These are phyloP conservation scores for Plectranthus barbatus DNA, from an alignment of 257 asterid species.

Conservation along the genomic window DNA sequence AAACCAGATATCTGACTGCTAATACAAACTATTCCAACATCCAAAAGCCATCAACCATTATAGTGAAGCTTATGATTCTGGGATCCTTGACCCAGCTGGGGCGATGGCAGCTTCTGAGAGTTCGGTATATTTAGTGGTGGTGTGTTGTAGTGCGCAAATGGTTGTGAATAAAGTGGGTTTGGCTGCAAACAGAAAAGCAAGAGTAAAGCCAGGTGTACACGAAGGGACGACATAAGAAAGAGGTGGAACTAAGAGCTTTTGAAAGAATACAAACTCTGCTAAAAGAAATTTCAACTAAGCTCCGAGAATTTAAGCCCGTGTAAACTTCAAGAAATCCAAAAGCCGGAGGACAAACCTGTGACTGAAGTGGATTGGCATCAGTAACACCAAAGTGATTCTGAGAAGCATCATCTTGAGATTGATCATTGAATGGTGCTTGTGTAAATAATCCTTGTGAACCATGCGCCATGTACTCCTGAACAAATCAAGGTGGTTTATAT, in stretches of 20 bases:
- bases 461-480: slow-evolving; percentile 86
- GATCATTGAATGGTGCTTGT: slow-evolving; percentile 76
- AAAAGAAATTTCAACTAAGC: not conserved
- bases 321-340: not conserved
- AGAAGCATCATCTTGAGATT: slow-evolving; percentile 76
- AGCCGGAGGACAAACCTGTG: slow-evolving; percentile 45
- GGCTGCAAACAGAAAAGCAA: slow-evolving; percentile 32
- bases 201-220: not conserved
- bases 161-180: slow-evolving; percentile 83
- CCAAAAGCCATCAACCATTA: slow-evolving; percentile 60
- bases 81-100: slow-evolving; percentile 64
- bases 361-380: slow-evolving; percentile 60
- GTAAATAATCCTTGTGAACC: slow-evolving; percentile 92
- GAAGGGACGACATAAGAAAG: not conserved
- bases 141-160: slow-evolving; percentile 64
- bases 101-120: slow-evolving; percentile 57
- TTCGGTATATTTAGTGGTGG: slow-evolving; percentile 58
- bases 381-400: slow-evolving; percentile 65
- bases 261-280: not conserved
- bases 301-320: not conserved
- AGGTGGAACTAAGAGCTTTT: not conserved
- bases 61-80: slow-evolving; percentile 77
- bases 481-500: too few relatives aligned
- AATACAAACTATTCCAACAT: slow-evolving; percentile 25
- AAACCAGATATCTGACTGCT: slow-evolving; percentile 53